Conservation (phyloP, 2,329 filamentous ascomycete genomes). For the Periconia macrospinosa region DNA sequence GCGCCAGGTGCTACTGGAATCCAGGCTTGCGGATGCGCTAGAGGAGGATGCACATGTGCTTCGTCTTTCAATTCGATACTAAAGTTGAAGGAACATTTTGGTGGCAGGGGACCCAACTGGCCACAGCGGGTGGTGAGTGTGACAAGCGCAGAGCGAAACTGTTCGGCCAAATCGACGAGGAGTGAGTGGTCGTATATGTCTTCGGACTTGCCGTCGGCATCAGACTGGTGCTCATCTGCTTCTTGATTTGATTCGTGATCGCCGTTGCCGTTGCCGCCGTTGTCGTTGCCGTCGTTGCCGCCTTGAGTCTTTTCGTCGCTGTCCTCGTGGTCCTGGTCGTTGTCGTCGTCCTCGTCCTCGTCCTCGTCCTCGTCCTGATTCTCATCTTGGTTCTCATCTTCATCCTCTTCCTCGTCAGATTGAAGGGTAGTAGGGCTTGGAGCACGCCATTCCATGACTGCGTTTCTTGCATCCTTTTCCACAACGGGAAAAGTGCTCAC, state of each 20-base stretch:
- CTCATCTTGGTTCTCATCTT: constrained; percentile 10
- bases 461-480: constrained; percentile 49
- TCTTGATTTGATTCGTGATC: neutral
- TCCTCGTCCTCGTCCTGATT: constrained; percentile 9
- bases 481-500: constrained; percentile 59
- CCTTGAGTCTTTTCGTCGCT: neutral
- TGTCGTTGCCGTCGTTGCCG: neutral
- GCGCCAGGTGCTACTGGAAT: constrained; percentile 59
- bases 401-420: neutral
- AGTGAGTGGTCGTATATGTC: constrained; percentile 17
- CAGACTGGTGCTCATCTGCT: neutral
- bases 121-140: constrained; percentile 64
- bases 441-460: constrained; percentile 50
- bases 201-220: neutral
- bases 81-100: constrained; percentile 73
- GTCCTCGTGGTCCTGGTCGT: constrained; percentile 4
- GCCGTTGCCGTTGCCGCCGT: too few relatives aligned
- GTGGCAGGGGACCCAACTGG: constrained; percentile 60
- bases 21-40: constrained; percentile 60
- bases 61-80: constrained; percentile 71
- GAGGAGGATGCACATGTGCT: constrained; percentile 50
- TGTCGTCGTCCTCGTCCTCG: constrained; percentile 18
- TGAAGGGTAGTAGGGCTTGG: neutral
- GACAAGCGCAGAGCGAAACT: constrained; percentile 68
- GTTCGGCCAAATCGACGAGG: constrained; percentile 66